These are phyloP conservation scores for Amniculicola lignicola DNA, from an alignment of 495 filamentous ascomycete species.

Conservation along the genomic window DNA sequence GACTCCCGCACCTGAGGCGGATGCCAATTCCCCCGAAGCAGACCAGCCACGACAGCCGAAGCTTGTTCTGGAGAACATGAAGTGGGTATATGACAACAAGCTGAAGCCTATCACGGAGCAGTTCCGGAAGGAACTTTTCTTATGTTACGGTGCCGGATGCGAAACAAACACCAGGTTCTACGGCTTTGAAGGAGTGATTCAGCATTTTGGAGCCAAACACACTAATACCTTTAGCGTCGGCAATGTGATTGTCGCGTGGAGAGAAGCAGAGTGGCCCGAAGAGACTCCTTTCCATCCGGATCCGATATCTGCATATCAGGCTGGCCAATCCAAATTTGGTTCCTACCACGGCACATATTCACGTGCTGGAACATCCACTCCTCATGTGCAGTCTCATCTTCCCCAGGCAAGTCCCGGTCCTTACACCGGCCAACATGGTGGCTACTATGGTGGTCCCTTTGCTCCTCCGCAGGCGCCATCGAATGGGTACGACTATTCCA, in stretches of 20 bases:
- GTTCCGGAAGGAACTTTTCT: conserved; percentile 65
- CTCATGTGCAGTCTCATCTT: conserved; percentile 35
- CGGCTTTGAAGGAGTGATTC: conserved; percentile 71
- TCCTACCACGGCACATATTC: conserved; percentile 44
- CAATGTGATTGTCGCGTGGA: conserved; percentile 70
- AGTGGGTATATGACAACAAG: conserved; percentile 75
- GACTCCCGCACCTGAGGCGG: conserved; percentile 52
- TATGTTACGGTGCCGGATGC: conserved; percentile 60
- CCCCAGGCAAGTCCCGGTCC: conserved; percentile 42
- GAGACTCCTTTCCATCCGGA: conserved; percentile 65
- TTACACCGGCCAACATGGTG: conserved; percentile 41
- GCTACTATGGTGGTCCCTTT: conserved; percentile 44
- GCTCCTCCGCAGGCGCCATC: conserved; percentile 35
- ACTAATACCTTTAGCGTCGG: conserved; percentile 63
- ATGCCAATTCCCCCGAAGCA: conserved; percentile 47
- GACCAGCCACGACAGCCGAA: conserved; percentile 46
- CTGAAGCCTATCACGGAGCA: conserved; percentile 62
- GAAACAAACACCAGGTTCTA: conserved; percentile 60
- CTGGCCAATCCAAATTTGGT: conserved; percentile 21
- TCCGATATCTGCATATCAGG: conserved; percentile 44
- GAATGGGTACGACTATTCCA: conserved; percentile 23
- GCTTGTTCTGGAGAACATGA: conserved; percentile 78
- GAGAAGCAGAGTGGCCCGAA: conserved; percentile 69
- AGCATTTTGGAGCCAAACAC: conserved; percentile 80
- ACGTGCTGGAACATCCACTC: conserved; percentile 27